Conservation (phyloP, 148 eudicot genomes). For the Chenopodium berlandieri region DNA sequence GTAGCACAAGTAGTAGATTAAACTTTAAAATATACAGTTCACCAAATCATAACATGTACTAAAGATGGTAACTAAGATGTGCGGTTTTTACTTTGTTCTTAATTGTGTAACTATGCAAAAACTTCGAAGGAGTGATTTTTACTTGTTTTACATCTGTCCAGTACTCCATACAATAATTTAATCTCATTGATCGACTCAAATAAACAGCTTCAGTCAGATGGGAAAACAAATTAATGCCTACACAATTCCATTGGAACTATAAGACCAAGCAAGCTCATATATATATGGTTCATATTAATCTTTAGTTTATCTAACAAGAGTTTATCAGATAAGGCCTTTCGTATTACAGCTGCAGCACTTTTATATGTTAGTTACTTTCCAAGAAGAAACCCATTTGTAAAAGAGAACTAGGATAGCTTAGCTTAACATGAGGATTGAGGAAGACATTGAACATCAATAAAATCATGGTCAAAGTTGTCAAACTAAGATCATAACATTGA, state of each 20-base stretch:
- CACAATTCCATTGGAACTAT: not conserved
- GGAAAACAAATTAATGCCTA: not conserved
- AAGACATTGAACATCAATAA: not conserved
- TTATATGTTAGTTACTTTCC: not conserved
- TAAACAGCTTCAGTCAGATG: not conserved
- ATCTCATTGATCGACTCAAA: slow-evolving; percentile 1
- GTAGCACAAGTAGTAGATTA: not conserved
- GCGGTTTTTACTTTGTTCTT: not conserved
- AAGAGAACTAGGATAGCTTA: not conserved
- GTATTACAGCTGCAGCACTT: not conserved
- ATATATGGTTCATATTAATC: not conserved
- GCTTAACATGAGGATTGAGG: not conserved
- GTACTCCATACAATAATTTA: not conserved
- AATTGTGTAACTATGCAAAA: not conserved
- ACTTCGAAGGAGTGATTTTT: not conserved
- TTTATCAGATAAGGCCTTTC: not conserved
- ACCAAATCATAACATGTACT: no score
- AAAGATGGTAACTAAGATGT: no score
- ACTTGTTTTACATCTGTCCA: not conserved
- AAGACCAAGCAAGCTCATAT: not conserved
- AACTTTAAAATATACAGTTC: not conserved
- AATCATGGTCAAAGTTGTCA: not conserved
- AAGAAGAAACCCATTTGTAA: not conserved
- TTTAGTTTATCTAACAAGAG: not conserved
- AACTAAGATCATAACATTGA: not conserved